Evolutionary conservation across 1,284 basidiomycete genomes (phyloP), one percentile per base, ranked within the genome.

Genomic region (Rhodotorula sp.): DNA sequence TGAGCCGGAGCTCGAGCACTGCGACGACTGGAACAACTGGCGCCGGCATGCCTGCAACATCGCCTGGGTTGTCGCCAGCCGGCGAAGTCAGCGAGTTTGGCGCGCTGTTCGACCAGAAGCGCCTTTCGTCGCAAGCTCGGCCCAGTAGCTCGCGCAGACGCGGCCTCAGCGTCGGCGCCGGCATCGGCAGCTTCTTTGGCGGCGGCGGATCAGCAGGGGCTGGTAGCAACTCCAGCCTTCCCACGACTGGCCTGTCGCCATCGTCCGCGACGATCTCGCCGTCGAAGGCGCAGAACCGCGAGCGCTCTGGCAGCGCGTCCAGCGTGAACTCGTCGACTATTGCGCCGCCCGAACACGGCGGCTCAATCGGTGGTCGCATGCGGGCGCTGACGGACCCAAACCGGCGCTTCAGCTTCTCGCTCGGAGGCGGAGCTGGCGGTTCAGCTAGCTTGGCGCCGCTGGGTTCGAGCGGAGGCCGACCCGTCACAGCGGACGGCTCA

Each of bases 371-470:
- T 20, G 65, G 70, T 4, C 64, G 70, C 13, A 53, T 64, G 47
- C 60, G 72, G 30, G 70, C 72, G 2, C 64, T 68, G 44, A 74
- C 72, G 6, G 72, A 72, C 48, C 71, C 71, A 56, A 69, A 62
- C n/a, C 59, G 68, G 3, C 48, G 68, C 3, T 62, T 65, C 52
- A 67, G 61, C 15, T 10, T 65, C 30, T 53, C 56, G 22, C 37
- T 34, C 30, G 51, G 10, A 2, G 34, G 61, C 31, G 44, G 31
- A 7, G 48, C 51, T 2, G 22, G 15, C 7, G 56, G 51, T 2
- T 59, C 58, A 3, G 54, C 15, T 15, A n/a, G 18, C 30, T 6
- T 51, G 56, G 56, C 58, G 30, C 48, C 22, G 31, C 15, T 30
- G 26, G 11, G 46, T 54, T n/a, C 11, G 52, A 1, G 34, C 24